Evolutionary conservation across 2,329 filamentous ascomycete genomes (phyloP).

Genomic region (Ceratocystis destructans): DNA sequence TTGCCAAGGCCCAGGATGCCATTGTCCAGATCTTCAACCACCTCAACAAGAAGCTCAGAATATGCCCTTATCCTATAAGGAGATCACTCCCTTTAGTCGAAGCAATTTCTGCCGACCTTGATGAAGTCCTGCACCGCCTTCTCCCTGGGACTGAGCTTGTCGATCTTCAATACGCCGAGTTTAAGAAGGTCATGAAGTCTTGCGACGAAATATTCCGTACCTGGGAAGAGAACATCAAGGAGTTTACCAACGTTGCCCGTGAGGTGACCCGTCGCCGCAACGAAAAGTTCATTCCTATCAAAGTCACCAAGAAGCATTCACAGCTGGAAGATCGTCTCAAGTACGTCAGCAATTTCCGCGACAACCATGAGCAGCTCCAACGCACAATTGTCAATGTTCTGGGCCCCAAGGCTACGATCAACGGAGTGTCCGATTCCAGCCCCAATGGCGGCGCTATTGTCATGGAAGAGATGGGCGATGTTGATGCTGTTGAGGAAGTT

Average conservation of each 20-base stretch:
- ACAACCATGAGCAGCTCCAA: conserved; percentile 95
- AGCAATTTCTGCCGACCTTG: conserved; percentile 86
- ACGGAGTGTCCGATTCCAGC: conserved; percentile 29
- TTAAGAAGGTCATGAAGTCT: conserved; percentile 68
- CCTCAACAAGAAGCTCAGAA: conserved; percentile 93
- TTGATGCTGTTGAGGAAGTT: conserved; percentile 94
- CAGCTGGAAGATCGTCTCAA: conserved; percentile 82
- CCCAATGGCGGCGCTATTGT: conserved; percentile 53
- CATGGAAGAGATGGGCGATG: conserved; percentile 89
- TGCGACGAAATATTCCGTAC: conserved; percentile 76
- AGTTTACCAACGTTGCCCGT: conserved; percentile 93
- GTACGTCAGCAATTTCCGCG: conserved; percentile 87
- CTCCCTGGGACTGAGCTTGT: conserved; percentile 79
- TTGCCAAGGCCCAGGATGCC: conserved; percentile 79
- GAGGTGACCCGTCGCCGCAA: conserved; percentile 87
- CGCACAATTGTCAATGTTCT: conserved; percentile 95
- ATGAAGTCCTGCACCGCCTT: conserved; percentile 70
- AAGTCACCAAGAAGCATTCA: conserved; percentile 75
- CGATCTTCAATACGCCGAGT: conserved; percentile 84
- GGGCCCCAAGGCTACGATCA: conserved; percentile 50
- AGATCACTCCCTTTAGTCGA: conserved; percentile 89
- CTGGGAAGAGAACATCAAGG: conserved; percentile 94
- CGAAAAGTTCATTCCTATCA: conserved; percentile 98
- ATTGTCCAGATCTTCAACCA: conserved; percentile 83
- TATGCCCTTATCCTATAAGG: conserved; percentile 88